Percentiles rank a stretch among this genome's conserved stretches.
phyloP scores from a whole-genome alignment of 768 basidiomycete species.

The Tubosaeta sp. region DNA sequence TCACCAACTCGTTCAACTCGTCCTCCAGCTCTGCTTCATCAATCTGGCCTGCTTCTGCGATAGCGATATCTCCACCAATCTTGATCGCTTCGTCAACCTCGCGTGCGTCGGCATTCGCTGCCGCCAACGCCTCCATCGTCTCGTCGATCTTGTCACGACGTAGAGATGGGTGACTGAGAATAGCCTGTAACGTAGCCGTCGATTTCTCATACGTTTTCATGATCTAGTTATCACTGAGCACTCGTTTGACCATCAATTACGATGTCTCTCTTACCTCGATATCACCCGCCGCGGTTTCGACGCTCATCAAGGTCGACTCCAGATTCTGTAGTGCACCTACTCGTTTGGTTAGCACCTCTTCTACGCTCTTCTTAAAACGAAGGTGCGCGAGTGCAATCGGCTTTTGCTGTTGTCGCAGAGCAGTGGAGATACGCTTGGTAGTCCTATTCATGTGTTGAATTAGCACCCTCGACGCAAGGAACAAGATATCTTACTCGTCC shows the following conservation, averaged over 20 bases:
- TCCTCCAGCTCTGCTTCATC: constrained; percentile 59
- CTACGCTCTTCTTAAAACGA: constrained; percentile 76
- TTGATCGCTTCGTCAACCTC: constrained; percentile 80
- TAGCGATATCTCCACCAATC: constrained; percentile 59
- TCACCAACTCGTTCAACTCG: constrained; percentile 58
- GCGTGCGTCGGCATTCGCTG: constrained; percentile 74
- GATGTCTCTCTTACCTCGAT: constrained; percentile 57
- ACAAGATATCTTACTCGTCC: constrained; percentile 49
- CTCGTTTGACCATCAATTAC: not conserved
- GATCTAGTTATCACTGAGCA: constrained; percentile 46
- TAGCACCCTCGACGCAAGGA: not conserved
- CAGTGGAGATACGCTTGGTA: constrained; percentile 58
- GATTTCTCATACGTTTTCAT: constrained; percentile 85
- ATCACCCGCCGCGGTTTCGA: constrained; percentile 88
- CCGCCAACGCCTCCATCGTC: constrained; percentile 85
- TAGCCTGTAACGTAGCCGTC: constrained; percentile 65
- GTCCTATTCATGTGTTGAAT: constrained; percentile 41
- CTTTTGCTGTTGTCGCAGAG: constrained; percentile 69
- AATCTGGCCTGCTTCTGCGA: constrained; percentile 42
- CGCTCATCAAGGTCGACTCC: constrained; percentile 69
- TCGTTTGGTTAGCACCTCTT: constrained; percentile 73
- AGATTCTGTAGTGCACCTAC: constrained; percentile 70
- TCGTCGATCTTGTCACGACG: constrained; percentile 75
- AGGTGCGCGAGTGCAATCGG: constrained; percentile 69
- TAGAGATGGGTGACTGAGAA: constrained; percentile 78